A percentile compares a stretch with the other conserved stretches of the same genome.
Conservation (phyloP, 257 asterid genomes). For the Penstemon barbatus region DNA sequence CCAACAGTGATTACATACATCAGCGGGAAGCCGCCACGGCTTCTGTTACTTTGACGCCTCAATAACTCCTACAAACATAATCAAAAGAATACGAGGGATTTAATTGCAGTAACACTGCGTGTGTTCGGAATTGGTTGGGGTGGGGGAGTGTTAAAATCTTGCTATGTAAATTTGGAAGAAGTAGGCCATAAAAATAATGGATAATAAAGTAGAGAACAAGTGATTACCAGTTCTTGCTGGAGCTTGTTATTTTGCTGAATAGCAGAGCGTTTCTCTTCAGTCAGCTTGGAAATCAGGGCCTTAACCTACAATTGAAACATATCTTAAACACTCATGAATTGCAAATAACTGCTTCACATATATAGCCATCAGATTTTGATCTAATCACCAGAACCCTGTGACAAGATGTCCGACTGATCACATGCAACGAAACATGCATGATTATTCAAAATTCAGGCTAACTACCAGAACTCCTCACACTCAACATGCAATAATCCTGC, state of each 20-base stretch:
- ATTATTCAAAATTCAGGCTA: too few relatives aligned
- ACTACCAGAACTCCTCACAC: too few relatives aligned
- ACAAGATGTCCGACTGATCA: background rate
- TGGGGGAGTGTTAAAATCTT: too few relatives aligned
- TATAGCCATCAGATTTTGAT: background rate
- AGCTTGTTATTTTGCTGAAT: slow-evolving; percentile 70
- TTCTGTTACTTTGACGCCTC: slow-evolving; percentile 63
- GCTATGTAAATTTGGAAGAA: background rate
- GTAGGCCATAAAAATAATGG: slow-evolving; percentile 6
- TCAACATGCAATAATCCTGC: too few relatives aligned
- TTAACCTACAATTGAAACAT: slow-evolving; percentile 55
- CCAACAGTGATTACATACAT: slow-evolving; percentile 70
- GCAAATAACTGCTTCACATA: background rate
- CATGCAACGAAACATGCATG: background rate
- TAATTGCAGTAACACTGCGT: too few relatives aligned
- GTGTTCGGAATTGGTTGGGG: too few relatives aligned
- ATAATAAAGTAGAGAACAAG: slow-evolving; percentile 13
- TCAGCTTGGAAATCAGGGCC: slow-evolving; percentile 70
- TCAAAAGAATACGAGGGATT: background rate
- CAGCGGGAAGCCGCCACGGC: slow-evolving; percentile 64
- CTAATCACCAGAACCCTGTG: background rate
- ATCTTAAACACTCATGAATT: slow-evolving; percentile 12
- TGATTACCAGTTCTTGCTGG: slow-evolving; percentile 57
- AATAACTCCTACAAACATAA: slow-evolving; percentile 60
- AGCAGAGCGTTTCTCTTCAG: slow-evolving; percentile 69